phyloP scores from a whole-genome alignment of 441 rosid genomes.

The Populus hybrid region DNA sequence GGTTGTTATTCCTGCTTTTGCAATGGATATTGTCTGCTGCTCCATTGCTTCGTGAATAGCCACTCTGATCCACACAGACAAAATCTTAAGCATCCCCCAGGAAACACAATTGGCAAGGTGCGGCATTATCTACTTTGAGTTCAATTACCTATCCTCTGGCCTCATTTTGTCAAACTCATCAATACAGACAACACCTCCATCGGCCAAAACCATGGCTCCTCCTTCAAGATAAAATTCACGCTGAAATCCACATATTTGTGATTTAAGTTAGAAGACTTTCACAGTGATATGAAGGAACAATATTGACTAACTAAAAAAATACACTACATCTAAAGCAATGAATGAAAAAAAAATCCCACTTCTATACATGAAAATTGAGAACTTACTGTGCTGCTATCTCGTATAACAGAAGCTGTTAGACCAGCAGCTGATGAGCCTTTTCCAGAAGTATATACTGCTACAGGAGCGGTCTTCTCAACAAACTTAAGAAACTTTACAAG shows the following conservation, averaged over 20 bases:
- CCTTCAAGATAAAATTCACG: conserved; percentile 98
- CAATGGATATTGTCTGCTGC: conserved; percentile 97
- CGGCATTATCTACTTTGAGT: conserved; percentile 13
- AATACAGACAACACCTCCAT: conserved; percentile 97
- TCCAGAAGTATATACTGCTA: conserved; percentile 94
- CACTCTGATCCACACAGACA: conserved; percentile 48
- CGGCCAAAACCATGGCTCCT: conserved; percentile 99
- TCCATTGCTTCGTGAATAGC: conserved; percentile 99
- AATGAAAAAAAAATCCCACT: neutral
- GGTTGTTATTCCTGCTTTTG: conserved; percentile 97
- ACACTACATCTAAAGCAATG: neutral
- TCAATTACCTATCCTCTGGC: conserved; percentile 85
- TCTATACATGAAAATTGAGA: conserved; percentile 17
- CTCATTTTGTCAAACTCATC: conserved; percentile 99
- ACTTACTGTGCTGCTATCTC: conserved; percentile 78
- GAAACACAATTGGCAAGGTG: neutral
- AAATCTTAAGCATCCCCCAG: neutral
- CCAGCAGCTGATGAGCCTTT: conserved; percentile 98
- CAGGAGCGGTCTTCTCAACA: conserved; percentile 96
- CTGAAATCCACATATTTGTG: conserved; percentile 36
- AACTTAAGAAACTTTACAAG: conserved; percentile 81
- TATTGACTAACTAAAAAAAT: too few relatives aligned
- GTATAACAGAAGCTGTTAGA: conserved; percentile 94
- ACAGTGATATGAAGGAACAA: neutral
- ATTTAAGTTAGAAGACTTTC: conserved; percentile 23